Evolutionary conservation across 495 filamentous ascomycete genomes (phyloP).

Genomic region (Xylaria longipes): DNA sequence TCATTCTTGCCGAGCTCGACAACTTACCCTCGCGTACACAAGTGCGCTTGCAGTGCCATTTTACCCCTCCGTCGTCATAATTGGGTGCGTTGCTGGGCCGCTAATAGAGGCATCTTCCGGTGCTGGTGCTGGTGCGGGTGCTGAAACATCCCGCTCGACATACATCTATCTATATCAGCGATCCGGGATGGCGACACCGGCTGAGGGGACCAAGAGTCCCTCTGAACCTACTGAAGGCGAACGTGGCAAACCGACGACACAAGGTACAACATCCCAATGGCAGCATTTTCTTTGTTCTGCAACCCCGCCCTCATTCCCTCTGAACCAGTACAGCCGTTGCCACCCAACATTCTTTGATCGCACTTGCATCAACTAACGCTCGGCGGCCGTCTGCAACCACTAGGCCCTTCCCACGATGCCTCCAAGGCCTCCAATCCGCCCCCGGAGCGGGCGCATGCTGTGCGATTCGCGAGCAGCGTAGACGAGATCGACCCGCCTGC

Average conservation of each 20-base stretch:
- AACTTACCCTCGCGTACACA: not conserved
- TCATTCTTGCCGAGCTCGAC: not conserved
- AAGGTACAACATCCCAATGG: conserved; percentile 15
- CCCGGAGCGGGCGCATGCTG: conserved; percentile 54
- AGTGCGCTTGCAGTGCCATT: not conserved
- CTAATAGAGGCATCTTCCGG: not conserved
- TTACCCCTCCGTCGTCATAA: conserved; percentile 9
- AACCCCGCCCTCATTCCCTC: conserved; percentile 9
- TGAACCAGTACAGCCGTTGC: not conserved
- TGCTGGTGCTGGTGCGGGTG: not conserved
- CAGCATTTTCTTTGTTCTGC: conserved; percentile 17
- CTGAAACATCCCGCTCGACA: not conserved
- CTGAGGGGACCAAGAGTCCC: conserved; percentile 13
- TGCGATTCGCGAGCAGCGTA: conserved; percentile 78
- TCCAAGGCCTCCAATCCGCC: conserved; percentile 33
- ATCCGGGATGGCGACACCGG: conserved; percentile 17
- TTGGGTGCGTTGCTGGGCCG: not conserved
- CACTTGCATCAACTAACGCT: conserved; percentile 27
- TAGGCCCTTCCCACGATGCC: conserved; percentile 34
- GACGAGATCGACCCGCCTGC: conserved; percentile 74
- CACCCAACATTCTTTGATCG: conserved; percentile 18
- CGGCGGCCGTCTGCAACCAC: conserved; percentile 25
- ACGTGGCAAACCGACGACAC: conserved; percentile 7
- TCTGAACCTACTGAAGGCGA: conserved; percentile 11
- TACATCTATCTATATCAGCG: conserved; percentile 16